A percentile compares a stretch with the other conserved stretches of the same genome.
Evolutionary conservation across 2,329 filamentous ascomycete genomes (phyloP).

Genomic region (Aspergillus japonicus): DNA sequence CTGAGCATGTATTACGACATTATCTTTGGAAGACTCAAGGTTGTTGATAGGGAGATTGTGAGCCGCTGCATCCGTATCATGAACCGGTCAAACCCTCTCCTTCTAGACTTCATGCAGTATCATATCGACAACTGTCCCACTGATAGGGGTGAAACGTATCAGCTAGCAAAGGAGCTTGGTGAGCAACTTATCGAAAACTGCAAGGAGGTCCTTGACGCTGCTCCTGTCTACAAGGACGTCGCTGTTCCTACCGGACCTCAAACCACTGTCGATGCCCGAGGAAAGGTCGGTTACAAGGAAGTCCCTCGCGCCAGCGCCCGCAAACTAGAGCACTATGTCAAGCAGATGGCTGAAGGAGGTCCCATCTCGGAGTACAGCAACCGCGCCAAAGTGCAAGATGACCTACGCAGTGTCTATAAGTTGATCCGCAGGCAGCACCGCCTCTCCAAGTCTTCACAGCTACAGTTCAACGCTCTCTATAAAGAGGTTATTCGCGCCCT

Average conservation of each 20-base stretch:
- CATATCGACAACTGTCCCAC: conserved; percentile 99
- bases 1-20: conserved; percentile 99
- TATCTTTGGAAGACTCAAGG: conserved; percentile 91
- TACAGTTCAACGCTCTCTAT: conserved; percentile 95
- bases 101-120: conserved; percentile 99
- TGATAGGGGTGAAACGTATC: conserved; percentile 93
- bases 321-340: conserved; percentile 97
- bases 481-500: conserved; percentile 90
- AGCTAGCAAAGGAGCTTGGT: conserved; percentile 93
- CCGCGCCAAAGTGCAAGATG: conserved; percentile 95
- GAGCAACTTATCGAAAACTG: conserved; percentile 96
- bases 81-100: conserved; percentile 94
- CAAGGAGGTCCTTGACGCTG: conserved; percentile 78
- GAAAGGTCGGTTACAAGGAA: conserved; percentile 90
- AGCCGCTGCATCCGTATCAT: conserved; percentile 98
- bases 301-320: conserved; percentile 82
- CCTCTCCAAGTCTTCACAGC: conserved; percentile 90
- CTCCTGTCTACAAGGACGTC: conserved; percentile 96
- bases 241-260: conserved; percentile 85
- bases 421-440: conserved; percentile 98
- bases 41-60: conserved; percentile 94
- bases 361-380: conserved; percentile 99
- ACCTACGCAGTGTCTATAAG: conserved; percentile 93
- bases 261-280: conserved; percentile 86
- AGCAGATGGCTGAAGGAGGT: conserved; percentile 96